phyloP scores from a whole-genome alignment of 202 grass and related monocot genomes.

The Elaeis oleifera region DNA sequence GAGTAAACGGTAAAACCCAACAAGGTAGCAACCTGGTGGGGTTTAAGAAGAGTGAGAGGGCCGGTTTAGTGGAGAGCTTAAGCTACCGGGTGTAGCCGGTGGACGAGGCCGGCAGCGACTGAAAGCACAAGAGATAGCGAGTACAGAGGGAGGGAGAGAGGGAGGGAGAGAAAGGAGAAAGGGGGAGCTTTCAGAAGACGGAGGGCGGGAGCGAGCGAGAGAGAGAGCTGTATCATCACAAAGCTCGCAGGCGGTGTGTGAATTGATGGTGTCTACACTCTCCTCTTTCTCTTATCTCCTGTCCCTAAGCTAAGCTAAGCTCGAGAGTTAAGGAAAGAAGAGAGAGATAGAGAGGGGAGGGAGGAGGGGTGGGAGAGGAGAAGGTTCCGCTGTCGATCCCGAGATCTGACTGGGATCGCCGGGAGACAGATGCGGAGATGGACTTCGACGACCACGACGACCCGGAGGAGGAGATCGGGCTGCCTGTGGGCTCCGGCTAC shows the following conservation, averaged over 20 bases:
- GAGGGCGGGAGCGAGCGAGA: neutral
- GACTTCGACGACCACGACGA: slow-evolving; percentile 28
- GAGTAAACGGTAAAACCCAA: slow-evolving; percentile 13
- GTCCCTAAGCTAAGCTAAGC: neutral
- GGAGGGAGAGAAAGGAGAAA: slow-evolving; percentile 15
- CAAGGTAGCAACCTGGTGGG: no score
- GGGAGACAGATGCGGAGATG: slow-evolving; percentile 1
- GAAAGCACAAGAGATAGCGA: slow-evolving; percentile 1
- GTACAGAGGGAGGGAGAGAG: slow-evolving; percentile 17
- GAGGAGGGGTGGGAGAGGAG: no score
- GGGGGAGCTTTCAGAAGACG: slow-evolving; percentile 9
- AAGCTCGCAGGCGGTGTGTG: slow-evolving; percentile 4
- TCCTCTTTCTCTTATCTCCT: neutral
- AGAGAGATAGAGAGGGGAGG: slow-evolving; percentile 5
- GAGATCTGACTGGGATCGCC: no score
- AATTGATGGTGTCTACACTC: slow-evolving; percentile 4
- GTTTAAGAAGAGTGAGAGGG: no score
- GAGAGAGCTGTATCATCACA: neutral
- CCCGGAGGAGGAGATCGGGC: slow-evolving; percentile 41
- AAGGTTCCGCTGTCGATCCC: no score
- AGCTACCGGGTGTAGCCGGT: no score
- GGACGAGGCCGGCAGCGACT: no score
- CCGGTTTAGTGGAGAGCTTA: no score
- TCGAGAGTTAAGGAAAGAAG: neutral
- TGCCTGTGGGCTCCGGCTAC: slow-evolving; percentile 62